Conservation (phyloP, 352 stramenopile species). For the Pythium dissimile region DNA sequence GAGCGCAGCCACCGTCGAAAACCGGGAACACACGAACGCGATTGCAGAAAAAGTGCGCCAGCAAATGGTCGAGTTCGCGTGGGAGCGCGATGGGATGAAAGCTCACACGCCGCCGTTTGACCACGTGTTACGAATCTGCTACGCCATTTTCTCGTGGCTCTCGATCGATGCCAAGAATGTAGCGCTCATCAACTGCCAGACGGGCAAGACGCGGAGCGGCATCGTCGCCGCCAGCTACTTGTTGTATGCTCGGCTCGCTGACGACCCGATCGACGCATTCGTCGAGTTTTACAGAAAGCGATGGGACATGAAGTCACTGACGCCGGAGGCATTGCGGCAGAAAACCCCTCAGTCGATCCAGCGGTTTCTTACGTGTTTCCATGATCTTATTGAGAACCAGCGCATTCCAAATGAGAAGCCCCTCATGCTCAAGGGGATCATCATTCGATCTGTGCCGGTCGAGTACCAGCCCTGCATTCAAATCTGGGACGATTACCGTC, state of each 20-base stretch:
- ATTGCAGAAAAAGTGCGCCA: constrained; percentile 61
- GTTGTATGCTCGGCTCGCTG: constrained; percentile 74
- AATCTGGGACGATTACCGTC: constrained; percentile 78
- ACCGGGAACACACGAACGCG: constrained; percentile 1
- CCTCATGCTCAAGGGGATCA: constrained; percentile 74
- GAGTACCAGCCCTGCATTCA: constrained; percentile 76
- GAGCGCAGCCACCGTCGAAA: not conserved
- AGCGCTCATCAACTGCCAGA: constrained; percentile 86
- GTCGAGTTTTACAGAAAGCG: constrained; percentile 88
- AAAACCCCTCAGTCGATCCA: constrained; percentile 80
- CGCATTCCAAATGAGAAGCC: constrained; percentile 57
- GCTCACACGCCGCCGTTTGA: constrained; percentile 77
- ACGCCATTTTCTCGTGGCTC: constrained; percentile 91
- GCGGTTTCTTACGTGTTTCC: constrained; percentile 66
- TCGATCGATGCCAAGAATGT: constrained; percentile 78
- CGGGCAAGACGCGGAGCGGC: constrained; percentile 91
- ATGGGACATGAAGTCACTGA: constrained; percentile 73
- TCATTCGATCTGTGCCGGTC: constrained; percentile 66
- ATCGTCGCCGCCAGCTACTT: constrained; percentile 93
- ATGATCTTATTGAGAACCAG: constrained; percentile 49
- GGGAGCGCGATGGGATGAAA: constrained; percentile 80
- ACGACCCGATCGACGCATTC: constrained; percentile 85
- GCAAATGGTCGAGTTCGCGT: constrained; percentile 84
- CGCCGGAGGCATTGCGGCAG: constrained; percentile 43
- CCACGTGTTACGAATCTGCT: constrained; percentile 90